Percentiles rank a stretch among this genome's conserved stretches.
Conservation (phyloP, 352 stramenopile species). For the Aphanomyces cochlioides region DNA sequence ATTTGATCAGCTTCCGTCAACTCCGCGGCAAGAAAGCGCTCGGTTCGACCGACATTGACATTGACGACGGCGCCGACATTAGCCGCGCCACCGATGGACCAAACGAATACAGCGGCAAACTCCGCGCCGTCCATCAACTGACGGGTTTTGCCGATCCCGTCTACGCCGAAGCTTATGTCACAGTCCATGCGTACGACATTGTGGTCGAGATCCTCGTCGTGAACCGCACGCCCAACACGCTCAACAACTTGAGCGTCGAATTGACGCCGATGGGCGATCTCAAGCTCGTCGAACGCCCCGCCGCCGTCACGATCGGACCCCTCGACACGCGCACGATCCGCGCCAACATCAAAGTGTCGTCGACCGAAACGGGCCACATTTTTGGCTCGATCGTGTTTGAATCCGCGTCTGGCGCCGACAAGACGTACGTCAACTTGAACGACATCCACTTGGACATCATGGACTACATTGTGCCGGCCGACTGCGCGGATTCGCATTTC, state of each 20-base stretch:
- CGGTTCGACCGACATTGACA: conserved; percentile 93
- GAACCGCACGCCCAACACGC: conserved; percentile 97
- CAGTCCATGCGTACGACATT: conserved; percentile 99
- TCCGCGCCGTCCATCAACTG: conserved; percentile 98
- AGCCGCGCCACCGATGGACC: conserved; percentile 86
- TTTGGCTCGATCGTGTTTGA: conserved; percentile 99
- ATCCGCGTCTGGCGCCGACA: conserved; percentile 92
- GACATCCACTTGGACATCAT: conserved; percentile 99
- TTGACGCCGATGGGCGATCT: conserved; percentile 99
- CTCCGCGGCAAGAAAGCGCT: conserved; percentile 90
- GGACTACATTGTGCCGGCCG: conserved; percentile 99
- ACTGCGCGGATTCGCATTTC: conserved; percentile 95
- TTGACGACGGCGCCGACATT: conserved; percentile 97
- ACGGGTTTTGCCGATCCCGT: conserved; percentile 99
- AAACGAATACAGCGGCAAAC: conserved; percentile 87
- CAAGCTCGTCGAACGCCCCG: conserved; percentile 98
- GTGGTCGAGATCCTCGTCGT: conserved; percentile 98
- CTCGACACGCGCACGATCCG: conserved; percentile 95
- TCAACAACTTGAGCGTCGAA: conserved; percentile 99
- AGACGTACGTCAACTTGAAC: conserved; percentile 99
- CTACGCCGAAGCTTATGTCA: conserved; percentile 99
- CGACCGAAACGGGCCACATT: conserved; percentile 99
- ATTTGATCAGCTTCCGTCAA: conserved; percentile 98
- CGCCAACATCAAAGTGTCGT: conserved; percentile 99
- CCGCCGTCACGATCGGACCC: conserved; percentile 96